These are phyloP conservation scores for Bromus sterilis DNA, from an alignment of 176 grass and related monocot genomes.

Conservation along the genomic window DNA sequence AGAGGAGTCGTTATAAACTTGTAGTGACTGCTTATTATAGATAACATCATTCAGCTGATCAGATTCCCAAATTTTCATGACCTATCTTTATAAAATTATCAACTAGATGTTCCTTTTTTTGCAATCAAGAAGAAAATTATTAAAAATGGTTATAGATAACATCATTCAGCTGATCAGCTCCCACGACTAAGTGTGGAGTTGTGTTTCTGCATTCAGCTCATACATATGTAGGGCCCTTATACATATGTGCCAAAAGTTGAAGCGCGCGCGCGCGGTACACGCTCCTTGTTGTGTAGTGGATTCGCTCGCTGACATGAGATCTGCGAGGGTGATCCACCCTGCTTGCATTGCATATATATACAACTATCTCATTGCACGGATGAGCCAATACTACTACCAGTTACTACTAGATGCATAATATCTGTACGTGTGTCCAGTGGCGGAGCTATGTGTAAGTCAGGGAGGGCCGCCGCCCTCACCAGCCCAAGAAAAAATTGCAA, in stretches of 20 bases:
- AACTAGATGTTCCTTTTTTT: background rate
- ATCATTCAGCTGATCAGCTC: background rate
- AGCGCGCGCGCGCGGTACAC: background rate
- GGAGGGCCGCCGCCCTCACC: no score
- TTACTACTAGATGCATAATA: background rate
- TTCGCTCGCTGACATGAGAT: constrained; percentile 11
- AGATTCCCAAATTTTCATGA: no score
- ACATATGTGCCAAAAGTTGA: no score
- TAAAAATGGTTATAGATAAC: background rate
- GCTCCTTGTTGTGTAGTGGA: background rate
- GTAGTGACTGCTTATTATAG: background rate
- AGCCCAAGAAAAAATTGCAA: no score
- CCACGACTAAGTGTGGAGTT: background rate
- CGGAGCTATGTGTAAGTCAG: no score
- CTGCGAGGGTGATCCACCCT: background rate
- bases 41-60: no score
- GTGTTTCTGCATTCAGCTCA: background rate
- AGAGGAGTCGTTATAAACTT: background rate
- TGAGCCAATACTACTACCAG: no score
- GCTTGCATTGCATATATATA: background rate
- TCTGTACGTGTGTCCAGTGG: no score
- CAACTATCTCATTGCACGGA: background rate
- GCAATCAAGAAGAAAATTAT: background rate
- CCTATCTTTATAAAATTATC: no score
- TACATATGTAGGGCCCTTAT: no score